Evolutionary conservation across 371 early-diverging fungal genomes (phyloP).

Genomic region (Circinella minor): DNA sequence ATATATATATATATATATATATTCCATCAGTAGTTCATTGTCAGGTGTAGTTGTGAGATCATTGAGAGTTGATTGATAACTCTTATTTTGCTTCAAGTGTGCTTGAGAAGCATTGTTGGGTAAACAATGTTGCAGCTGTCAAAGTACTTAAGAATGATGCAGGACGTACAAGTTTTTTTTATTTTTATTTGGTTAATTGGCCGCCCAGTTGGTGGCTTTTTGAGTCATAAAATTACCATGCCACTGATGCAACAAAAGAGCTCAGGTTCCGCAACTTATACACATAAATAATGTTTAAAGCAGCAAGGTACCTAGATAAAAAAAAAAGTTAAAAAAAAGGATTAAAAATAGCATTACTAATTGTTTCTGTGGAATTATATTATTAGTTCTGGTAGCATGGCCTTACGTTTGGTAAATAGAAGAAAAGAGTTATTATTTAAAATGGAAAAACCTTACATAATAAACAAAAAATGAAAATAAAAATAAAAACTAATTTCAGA

Average conservation of each 20-base stretch:
- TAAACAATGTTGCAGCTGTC: no score
- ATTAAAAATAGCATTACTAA: background rate
- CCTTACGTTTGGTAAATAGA: conserved; percentile 5
- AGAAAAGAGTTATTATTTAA: background rate
- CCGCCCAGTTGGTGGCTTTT: background rate
- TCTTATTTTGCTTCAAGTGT: no score
- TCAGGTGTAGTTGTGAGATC: no score
- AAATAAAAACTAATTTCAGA: background rate
- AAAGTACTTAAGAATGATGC: no score
- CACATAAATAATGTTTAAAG: conserved; percentile 5
- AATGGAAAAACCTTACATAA: no score
- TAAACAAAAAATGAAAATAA: no score
- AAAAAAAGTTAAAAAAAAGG: background rate
- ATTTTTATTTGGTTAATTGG: no score
- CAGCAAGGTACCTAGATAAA: conserved; percentile 6
- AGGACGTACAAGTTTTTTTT: no score
- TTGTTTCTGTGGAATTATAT: background rate
- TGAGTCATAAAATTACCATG: background rate
- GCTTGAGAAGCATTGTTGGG: no score
- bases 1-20: no score
- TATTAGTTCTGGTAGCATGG: background rate
- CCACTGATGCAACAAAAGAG: background rate
- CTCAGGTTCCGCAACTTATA: background rate
- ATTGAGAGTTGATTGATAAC: no score
- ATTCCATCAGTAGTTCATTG: no score